A percentile compares a stretch with the other conserved stretches of the same genome.
These are phyloP conservation scores for Zarea fungicola DNA, from an alignment of 2,329 filamentous ascomycete genomes.

Conservation along the genomic window DNA sequence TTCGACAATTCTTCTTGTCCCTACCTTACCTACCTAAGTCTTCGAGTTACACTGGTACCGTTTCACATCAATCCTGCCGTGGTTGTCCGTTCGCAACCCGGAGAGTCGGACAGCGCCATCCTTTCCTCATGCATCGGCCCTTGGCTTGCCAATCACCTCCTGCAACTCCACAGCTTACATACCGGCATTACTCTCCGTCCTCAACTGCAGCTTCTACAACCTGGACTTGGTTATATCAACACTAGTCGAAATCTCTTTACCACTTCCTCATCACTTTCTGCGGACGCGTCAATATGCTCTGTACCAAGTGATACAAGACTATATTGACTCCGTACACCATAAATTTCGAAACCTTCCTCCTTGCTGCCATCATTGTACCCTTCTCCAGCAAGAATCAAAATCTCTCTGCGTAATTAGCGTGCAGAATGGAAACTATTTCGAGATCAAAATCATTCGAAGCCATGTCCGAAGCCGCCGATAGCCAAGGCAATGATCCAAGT, in stretches of 20 bases:
- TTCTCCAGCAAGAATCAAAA: not conserved
- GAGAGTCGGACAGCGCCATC: slow-evolving; percentile 6
- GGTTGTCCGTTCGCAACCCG: slow-evolving; percentile 4
- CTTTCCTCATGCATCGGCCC: slow-evolving; percentile 8
- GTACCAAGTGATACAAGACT: slow-evolving; percentile 8
- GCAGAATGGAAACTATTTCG: slow-evolving; percentile 2
- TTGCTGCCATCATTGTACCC: not conserved
- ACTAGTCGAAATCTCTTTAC: not conserved
- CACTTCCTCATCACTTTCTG: not conserved
- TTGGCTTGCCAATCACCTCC: slow-evolving; percentile 1
- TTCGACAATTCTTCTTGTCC: not conserved
- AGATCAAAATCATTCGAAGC: not conserved
- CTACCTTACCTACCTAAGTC: not conserved
- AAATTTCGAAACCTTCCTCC: not conserved
- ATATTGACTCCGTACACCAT: slow-evolving; percentile 1
- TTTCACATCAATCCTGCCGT: slow-evolving; percentile 12
- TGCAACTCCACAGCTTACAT: not conserved
- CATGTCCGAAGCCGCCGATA: slow-evolving; percentile 24
- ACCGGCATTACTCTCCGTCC: slow-evolving; percentile 1
- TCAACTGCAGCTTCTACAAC: not conserved
- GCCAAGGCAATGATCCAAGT: slow-evolving; percentile 33
- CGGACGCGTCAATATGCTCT: slow-evolving; percentile 4
- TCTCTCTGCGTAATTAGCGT: too few relatives aligned
- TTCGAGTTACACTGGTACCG: slow-evolving; percentile 8
- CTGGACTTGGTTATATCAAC: not conserved